Evolutionary conservation across 495 filamentous ascomycete genomes (phyloP).

Genomic region (Penicillium nucicola): DNA sequence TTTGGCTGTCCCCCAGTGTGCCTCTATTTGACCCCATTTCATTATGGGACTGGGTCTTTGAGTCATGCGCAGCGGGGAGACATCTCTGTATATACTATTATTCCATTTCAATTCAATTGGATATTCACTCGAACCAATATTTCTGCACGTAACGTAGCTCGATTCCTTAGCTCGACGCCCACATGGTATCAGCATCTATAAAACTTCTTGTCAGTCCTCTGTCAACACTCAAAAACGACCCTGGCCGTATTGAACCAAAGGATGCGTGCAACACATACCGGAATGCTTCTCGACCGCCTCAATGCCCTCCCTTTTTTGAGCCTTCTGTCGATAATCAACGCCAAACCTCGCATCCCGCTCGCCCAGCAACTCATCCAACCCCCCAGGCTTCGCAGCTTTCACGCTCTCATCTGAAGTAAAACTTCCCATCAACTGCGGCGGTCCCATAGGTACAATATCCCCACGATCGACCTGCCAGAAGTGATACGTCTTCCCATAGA

Average conservation of each 20-base stretch:
- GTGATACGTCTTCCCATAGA: slow-evolving; percentile 92
- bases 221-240: not conserved
- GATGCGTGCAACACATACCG: slow-evolving; percentile 34
- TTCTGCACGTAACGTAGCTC: not conserved
- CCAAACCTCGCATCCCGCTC: slow-evolving; percentile 68
- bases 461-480: slow-evolving; percentile 87
- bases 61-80: slow-evolving; percentile 42
- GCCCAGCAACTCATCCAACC: slow-evolving; percentile 55
- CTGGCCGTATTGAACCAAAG: not conserved
- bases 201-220: slow-evolving; percentile 4
- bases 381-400: slow-evolving; percentile 52
- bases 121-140: not conserved
- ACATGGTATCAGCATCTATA: slow-evolving; percentile 49
- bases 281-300: slow-evolving; percentile 55
- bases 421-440: slow-evolving; percentile 76
- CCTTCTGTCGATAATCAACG: slow-evolving; percentile 58
- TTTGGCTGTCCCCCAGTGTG: slow-evolving; percentile 39
- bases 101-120: not conserved
- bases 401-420: slow-evolving; percentile 58
- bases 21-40: slow-evolving; percentile 49
- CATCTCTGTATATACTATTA: slow-evolving; percentile 21
- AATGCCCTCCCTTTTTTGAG: slow-evolving; percentile 59
- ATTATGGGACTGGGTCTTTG: slow-evolving; percentile 50
- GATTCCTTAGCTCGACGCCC: slow-evolving; percentile 37
- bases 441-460: slow-evolving; percentile 68